Base-by-base conservation (phyloP, 768 basidiomycete genomes). In the Amanita subjunquillea region DNA sequence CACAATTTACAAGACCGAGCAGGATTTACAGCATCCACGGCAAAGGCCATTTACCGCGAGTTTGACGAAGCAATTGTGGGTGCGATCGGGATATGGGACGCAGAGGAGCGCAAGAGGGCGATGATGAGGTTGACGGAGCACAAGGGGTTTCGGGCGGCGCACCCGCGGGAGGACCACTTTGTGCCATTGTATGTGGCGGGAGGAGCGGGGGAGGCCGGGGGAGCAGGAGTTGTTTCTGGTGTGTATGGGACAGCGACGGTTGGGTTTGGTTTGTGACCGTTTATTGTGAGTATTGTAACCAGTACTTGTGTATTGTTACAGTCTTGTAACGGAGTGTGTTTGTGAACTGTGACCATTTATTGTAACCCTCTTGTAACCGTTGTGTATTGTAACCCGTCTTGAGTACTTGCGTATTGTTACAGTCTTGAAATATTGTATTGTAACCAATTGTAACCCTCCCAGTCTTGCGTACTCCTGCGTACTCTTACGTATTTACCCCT, bases 111-210 rank as follows among this genome's bases (percentile, higher is more conserved):
- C 36, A 81, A 78, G 64, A 57, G 74, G 50, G 80, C 77, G 4
- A 62, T 90, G 68, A 53, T 79, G 49, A 64, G 67, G 7, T 68
- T 92, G 54, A 69, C 73, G 7, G 66, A 67, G 40, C 86, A 90
- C 57, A 65, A 69, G 3, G 77, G 77, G 7, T 91, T 87, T 72
- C 74, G 81, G 3, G 60, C 70, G 0, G 77, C 82, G 25, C 86
- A 93, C 59, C 90, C 88, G 1, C 74, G 84, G 2, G 81, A 82
- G 56, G 90, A 93, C 27, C 89, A 91, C 60, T 87, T 91, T 59
- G 71, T 91, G 13, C 89, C 90, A 8, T 56, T 91, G 13, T 87
- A 89, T 62, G 72, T 90, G 39, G 86, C 83, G 3, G 83, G 80
- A 2, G 88, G 85, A 3, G 88, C 85, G 6, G 83, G 81, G 7